Base-by-base conservation (phyloP, 2,329 filamentous ascomycete species). In the Rhexocercosporidium sp. region DNA sequence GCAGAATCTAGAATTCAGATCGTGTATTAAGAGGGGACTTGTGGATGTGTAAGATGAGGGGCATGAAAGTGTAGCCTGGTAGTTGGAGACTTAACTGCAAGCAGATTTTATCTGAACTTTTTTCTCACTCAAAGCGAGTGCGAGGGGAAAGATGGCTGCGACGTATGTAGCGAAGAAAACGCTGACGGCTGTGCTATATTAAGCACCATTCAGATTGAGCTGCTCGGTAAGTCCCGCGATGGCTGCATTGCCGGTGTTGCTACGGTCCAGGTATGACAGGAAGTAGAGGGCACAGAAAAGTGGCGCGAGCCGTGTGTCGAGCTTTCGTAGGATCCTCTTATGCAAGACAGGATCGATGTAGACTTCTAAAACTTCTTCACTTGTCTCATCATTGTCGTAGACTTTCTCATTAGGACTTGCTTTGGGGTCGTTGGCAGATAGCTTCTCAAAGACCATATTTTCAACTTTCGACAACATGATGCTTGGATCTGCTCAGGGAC, bases 161-260 rank as follows among this genome's bases (percentile, higher is more conserved):
- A 65, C 62, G 25, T 65, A 65, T 18, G 62, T 65, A 7, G 62
- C 29, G 27, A 59, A 65, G n/a, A 65, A 54, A 1, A 65, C 39
- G 14, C 53, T 59, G 25, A 63, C 59, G 8, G 60, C 59, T 25
- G 60, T 47, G 51, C 44, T 57, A 37, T 59, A 64, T n/a, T 49
- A 37, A 60, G 47, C 47, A 27, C 47, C 47, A 51, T 11, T 51
- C 47, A 51, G 11, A 14, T 51, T 51, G 47, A 51, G 47, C 22
- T 51, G 47, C 7, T 51, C 47, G 1, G 22, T 51, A 22, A 51
- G 5, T 51, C 47, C 47, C 16, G 47, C 47, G 27, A 51, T 29
- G 11, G 47, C 47, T 16, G 47, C 47, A 51, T 51, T 51, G 47
- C 47, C 47, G 22, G 27, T 51, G 47, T 51, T 51, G 47, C 47